Evolutionary conservation across 768 basidiomycete species (phyloP), one percentile per base, ranked within the genome.

Genomic region (Rhizopogon vesiculosus): DNA sequence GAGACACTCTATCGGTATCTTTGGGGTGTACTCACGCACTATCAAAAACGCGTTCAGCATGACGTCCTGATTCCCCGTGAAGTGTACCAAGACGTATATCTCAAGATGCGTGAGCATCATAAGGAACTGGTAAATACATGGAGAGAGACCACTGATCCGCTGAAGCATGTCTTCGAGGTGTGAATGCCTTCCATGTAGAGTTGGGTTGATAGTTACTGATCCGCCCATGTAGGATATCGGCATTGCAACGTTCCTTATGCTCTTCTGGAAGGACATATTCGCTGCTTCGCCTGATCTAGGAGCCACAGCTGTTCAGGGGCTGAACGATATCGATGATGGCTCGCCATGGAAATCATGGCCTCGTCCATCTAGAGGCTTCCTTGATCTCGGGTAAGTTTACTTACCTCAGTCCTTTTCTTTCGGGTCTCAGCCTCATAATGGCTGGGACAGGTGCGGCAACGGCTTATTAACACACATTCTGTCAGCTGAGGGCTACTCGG

Each of bases 401-500:
- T 1, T 54, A 12, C 12, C 8, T 8, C 7, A 33, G 13, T 3
- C 18, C 7, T 18, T 45, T 50, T 55, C 10, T 33, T 9, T 10
- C 13, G 51, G 35, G 2, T 6, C 35, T 46, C 31, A 28, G 45
- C 19, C 12, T 22, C 1, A 31, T 15, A 8, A 10, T 40, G 10
- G 9, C 33, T 25, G 10, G 16, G 12, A 42, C 59, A 94, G 92
- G 19, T 93, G 93, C 64, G 96, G 96, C 0, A 98, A 98, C 61
- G 96, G 93, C 1, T 78, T 98, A 3, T 78, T 98, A 31, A 91
- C 91, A 0, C 93, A 97, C 63, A 93, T 97, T 43, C 81, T 97
- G 2, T 68, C 78, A 18, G 72, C 84, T 5, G 93, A 95, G 73
- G 95, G 96, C 1, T 98, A 96, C 68, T 54, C 64, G 1, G 96